A percentile compares a stretch with the other conserved stretches of the same genome.
These are phyloP conservation scores for Thielaviopsis punctulata DNA, from an alignment of 2,329 filamentous ascomycete species.

Conservation along the genomic window DNA sequence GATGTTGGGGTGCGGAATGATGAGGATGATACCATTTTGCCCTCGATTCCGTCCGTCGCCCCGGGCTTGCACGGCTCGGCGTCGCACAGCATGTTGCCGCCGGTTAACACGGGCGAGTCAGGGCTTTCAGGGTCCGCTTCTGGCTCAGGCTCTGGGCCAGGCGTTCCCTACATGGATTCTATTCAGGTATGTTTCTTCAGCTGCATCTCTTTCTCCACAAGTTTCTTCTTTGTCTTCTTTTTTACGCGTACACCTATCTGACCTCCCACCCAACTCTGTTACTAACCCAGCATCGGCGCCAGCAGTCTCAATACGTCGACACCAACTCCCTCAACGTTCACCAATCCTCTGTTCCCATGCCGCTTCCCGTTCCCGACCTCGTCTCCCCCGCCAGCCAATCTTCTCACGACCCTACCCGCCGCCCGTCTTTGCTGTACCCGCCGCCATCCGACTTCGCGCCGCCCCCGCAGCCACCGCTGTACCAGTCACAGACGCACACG, in stretches of 20 bases:
- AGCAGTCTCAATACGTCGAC: background rate
- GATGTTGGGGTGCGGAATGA: conserved; percentile 23
- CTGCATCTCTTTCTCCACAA: background rate
- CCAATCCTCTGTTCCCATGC: background rate
- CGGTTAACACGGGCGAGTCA: conserved; percentile 8
- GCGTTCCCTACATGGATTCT: conserved; percentile 21
- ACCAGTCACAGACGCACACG: background rate
- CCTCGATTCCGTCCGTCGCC: background rate
- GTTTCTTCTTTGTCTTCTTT: too few species aligned
- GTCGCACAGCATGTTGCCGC: conserved; percentile 15
- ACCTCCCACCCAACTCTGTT: background rate
- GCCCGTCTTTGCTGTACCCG: background rate
- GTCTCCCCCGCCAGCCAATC: background rate
- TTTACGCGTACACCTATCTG: too few species aligned
- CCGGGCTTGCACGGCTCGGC: conserved; percentile 10
- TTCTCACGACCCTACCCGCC: background rate
- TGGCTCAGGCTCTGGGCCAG: conserved; percentile 15
- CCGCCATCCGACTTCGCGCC: background rate
- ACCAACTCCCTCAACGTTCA: background rate
- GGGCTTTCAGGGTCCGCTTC: conserved; percentile 3
- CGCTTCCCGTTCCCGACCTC: background rate
- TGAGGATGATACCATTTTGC: conserved; percentile 18
- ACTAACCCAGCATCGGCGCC: background rate
- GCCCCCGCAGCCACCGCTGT: background rate
- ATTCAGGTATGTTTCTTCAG: background rate